phyloP scores from a whole-genome alignment of 1,284 basidiomycete species.

The Microstroma glucosiphilum region DNA sequence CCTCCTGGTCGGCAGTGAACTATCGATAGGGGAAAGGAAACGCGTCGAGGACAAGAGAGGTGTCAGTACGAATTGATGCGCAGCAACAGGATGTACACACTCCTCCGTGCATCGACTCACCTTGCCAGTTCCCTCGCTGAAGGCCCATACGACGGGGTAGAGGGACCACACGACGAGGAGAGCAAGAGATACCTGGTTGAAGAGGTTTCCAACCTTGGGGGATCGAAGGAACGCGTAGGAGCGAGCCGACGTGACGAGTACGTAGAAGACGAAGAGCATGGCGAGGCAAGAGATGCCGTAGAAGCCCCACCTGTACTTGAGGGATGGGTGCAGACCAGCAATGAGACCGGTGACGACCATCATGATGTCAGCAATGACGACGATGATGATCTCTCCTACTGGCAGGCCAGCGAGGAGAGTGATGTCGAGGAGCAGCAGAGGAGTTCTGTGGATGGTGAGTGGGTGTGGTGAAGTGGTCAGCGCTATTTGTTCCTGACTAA shows the following conservation, averaged over 20 bases:
- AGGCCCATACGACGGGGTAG: slow-evolving; percentile 31
- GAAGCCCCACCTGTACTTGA: slow-evolving; percentile 37
- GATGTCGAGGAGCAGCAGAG: slow-evolving; percentile 36
- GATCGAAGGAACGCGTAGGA: slow-evolving; percentile 31
- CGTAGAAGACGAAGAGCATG: slow-evolving; percentile 26
- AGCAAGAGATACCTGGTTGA: slow-evolving; percentile 38
- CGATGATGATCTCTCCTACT: slow-evolving; percentile 34
- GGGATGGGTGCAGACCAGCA: slow-evolving; percentile 34
- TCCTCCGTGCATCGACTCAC: slow-evolving; percentile 12
- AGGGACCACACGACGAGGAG: slow-evolving; percentile 35
- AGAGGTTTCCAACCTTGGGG: slow-evolving; percentile 37
- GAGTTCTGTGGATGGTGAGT: slow-evolving; percentile 1
- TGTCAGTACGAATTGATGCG: background rate
- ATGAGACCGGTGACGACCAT: slow-evolving; percentile 40
- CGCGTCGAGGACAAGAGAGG: background rate
- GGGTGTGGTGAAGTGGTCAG: background rate
- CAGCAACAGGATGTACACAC: too few species aligned
- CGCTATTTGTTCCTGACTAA: background rate
- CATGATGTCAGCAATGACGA: slow-evolving; percentile 30
- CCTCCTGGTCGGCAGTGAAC: slow-evolving; percentile 26
- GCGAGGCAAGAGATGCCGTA: slow-evolving; percentile 33
- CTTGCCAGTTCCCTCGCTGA: slow-evolving; percentile 30
- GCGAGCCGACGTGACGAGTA: slow-evolving; percentile 31
- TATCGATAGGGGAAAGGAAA: background rate
- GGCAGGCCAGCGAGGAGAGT: slow-evolving; percentile 37